Evolutionary conservation across 345 rosid genomes (phyloP).

Genomic region (Ceriops decandra): DNA sequence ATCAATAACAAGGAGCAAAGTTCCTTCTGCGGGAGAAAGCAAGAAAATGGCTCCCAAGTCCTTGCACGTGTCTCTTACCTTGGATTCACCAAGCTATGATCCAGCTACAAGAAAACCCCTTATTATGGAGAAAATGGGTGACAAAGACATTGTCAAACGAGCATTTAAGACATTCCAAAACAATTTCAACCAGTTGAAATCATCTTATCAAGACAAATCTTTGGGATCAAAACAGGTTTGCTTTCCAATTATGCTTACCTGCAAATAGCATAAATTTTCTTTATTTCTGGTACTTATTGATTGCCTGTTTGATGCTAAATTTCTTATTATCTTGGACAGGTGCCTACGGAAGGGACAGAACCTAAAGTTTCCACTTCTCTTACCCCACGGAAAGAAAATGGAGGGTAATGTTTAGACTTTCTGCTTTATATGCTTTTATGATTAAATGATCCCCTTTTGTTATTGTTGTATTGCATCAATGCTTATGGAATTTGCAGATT

Average conservation of each 20-base stretch:
- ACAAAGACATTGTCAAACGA: slow-evolving; percentile 85
- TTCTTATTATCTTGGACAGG: slow-evolving; percentile 30
- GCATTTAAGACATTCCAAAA: slow-evolving; percentile 78
- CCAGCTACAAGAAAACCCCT: slow-evolving; percentile 50
- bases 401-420: slow-evolving; percentile 49
- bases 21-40: slow-evolving; percentile 26
- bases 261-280: slow-evolving; percentile 7
- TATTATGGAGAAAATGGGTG: slow-evolving; percentile 93
- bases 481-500: slow-evolving; percentile 1
- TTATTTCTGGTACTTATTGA: not conserved
- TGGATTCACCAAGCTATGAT: slow-evolving; percentile 43
- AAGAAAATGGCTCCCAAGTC: slow-evolving; percentile 69
- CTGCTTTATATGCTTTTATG: slow-evolving; percentile 9
- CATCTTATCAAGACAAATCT: slow-evolving; percentile 42
- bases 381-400: slow-evolving; percentile 44
- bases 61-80: slow-evolving; percentile 62
- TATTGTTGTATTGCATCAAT: slow-evolving; percentile 8
- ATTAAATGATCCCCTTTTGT: not conserved
- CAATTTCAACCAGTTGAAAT: slow-evolving; percentile 40
- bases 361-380: slow-evolving; percentile 33
- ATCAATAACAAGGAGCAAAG: slow-evolving; percentile 35
- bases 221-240: slow-evolving; percentile 53
- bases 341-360: slow-evolving; percentile 38
- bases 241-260: not conserved
- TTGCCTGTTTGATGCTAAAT: slow-evolving; percentile 3